Evolutionary conservation across 2,329 filamentous ascomycete genomes (phyloP).

Genomic region (Delphinella strobiligena): DNA sequence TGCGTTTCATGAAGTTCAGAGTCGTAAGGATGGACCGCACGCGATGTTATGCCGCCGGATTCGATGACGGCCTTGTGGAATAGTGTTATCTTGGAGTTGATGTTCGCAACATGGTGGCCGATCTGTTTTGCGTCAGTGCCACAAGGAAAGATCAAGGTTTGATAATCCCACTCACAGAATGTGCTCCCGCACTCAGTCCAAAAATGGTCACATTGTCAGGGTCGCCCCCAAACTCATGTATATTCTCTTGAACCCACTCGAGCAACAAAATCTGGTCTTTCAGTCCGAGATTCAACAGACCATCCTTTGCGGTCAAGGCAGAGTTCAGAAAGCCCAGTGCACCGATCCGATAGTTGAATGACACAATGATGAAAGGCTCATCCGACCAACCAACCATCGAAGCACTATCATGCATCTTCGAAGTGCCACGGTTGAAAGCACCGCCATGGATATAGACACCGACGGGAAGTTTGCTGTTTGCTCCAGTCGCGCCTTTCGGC

Average conservation of each 20-base stretch:
- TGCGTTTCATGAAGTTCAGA: slow-evolving; percentile 30
- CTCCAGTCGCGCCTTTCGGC: slow-evolving; percentile 21
- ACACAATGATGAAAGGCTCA: slow-evolving; percentile 21
- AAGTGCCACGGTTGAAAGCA: slow-evolving; percentile 36
- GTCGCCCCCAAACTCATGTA: slow-evolving; percentile 27
- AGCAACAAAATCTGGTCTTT: slow-evolving; percentile 16
- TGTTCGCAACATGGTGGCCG: slow-evolving; percentile 53
- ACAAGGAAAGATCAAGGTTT: slow-evolving; percentile 6
- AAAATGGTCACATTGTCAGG: slow-evolving; percentile 43
- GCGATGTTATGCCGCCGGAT: slow-evolving; percentile 34
- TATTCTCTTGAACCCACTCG: slow-evolving; percentile 29
- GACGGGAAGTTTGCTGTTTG: slow-evolving; percentile 35
- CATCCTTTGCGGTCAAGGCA: slow-evolving; percentile 37
- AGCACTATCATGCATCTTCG: slow-evolving; percentile 47
- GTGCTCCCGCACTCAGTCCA: slow-evolving; percentile 58
- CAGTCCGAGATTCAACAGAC: slow-evolving; percentile 27
- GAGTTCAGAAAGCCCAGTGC: slow-evolving; percentile 57
- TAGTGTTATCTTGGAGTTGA: slow-evolving; percentile 23
- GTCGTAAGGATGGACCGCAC: slow-evolving; percentile 32
- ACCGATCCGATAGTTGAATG: slow-evolving; percentile 39
- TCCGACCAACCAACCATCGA: slow-evolving; percentile 45
- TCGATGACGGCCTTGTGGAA: slow-evolving; percentile 37
- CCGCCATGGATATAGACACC: slow-evolving; percentile 53
- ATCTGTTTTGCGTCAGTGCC: slow-evolving; percentile 27
- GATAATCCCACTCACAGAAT: slow-evolving; percentile 35